Percentiles rank a stretch among this genome's conserved stretches.
Conservation (phyloP, 169 alveolate species). For the Besnoitia besnoiti region DNA sequence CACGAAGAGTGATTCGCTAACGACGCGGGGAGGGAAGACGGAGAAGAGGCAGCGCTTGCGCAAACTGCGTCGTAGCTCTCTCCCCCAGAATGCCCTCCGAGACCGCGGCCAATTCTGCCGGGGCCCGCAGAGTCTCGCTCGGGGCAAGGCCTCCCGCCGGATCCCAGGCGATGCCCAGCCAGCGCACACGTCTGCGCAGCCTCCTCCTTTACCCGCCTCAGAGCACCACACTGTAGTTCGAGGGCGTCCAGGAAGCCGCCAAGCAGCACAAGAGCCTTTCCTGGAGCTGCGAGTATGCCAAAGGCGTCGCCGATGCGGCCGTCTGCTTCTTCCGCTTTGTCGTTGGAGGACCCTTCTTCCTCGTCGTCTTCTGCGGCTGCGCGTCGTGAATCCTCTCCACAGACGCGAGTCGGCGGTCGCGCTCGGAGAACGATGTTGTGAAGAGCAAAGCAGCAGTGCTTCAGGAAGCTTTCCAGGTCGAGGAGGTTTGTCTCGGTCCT, state of each 20-base stretch:
- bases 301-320: not conserved
- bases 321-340: not conserved
- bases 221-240: not conserved
- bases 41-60: not conserved
- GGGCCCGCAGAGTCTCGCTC: no score
- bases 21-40: not conserved
- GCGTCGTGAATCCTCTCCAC: not conserved
- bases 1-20: not conserved
- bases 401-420: not conserved
- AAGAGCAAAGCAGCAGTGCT: not conserved
- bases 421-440: not conserved
- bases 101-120: not conserved
- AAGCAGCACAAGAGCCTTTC: not conserved
- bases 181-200: not conserved
- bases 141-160: not conserved
- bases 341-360: not conserved
- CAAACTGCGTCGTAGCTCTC: not conserved
- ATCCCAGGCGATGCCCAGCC: not conserved
- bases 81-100: not conserved
- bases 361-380: not conserved
- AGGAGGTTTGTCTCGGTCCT: not conserved
- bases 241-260: not conserved
- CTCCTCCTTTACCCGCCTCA: not conserved
- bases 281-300: not conserved
- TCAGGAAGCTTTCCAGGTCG: not conserved